A percentile compares a stretch with the other conserved stretches of the same genome.
Conservation (phyloP, 208 protist species). For the Crithidia bombi region DNA sequence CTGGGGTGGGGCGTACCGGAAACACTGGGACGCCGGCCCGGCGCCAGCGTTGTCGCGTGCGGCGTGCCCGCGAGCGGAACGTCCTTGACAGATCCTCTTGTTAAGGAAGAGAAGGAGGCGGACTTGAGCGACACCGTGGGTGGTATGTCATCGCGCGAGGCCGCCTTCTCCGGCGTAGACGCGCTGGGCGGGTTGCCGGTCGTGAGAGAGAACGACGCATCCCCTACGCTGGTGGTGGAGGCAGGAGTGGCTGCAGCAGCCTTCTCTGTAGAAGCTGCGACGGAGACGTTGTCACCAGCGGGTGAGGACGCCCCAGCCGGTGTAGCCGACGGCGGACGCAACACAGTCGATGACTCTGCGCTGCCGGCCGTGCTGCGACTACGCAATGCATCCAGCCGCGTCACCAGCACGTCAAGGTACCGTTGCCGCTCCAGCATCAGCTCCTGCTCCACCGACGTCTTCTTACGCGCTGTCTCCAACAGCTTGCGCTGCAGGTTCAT, state of each 20-base stretch:
- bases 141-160: not conserved
- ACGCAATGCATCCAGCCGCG: constrained; percentile 39
- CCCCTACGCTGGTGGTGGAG: not conserved
- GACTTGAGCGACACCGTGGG: not conserved
- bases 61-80: not conserved
- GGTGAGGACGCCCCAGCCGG: not conserved
- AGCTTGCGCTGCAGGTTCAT: constrained; percentile 76
- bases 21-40: not conserved
- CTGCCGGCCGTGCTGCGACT: constrained; percentile 13
- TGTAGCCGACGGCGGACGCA: not conserved
- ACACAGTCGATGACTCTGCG: constrained; percentile 11
- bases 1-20: constrained; percentile 22
- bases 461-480: constrained; percentile 59
- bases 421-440: constrained; percentile 72
- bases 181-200: not conserved
- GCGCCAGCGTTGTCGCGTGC: constrained; percentile 1
- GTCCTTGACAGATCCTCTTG: not conserved
- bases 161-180: constrained; percentile 3
- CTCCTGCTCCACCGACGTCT: constrained; percentile 68
- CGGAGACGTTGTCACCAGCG: not conserved
- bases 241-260: not conserved
- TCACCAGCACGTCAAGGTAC: constrained; percentile 65
- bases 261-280: not conserved
- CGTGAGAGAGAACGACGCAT: too few species aligned
- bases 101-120: not conserved